Percentiles rank a stretch among this genome's conserved stretches.
Conservation (phyloP, 495 filamentous ascomycete genomes). For the Xanthoparmelia taractica region DNA sequence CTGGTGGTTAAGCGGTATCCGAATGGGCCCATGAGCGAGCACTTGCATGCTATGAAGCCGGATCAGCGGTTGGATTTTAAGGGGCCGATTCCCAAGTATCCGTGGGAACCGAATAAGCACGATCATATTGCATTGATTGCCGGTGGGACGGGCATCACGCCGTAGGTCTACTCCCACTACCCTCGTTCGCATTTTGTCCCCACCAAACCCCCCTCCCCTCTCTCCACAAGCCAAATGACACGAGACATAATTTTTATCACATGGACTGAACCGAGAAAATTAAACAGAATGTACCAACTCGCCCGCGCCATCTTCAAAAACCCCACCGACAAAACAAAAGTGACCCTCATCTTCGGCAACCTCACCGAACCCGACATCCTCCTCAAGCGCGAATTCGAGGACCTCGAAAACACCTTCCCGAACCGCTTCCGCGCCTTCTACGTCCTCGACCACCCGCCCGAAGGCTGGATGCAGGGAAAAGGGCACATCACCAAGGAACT, state of each 20-base stretch:
- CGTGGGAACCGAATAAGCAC: slow-evolving; percentile 90
- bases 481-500: slow-evolving; percentile 52
- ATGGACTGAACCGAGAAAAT: too few relatives aligned
- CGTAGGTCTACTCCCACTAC: slow-evolving; percentile 37
- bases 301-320: slow-evolving; percentile 54
- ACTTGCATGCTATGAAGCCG: slow-evolving; percentile 74
- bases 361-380: slow-evolving; percentile 57
- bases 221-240: too few relatives aligned
- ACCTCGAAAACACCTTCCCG: slow-evolving; percentile 46
- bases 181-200: too few relatives aligned
- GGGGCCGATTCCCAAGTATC: slow-evolving; percentile 91
- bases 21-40: slow-evolving; percentile 80
- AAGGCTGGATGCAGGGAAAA: slow-evolving; percentile 38
- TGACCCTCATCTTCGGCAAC: slow-evolving; percentile 59
- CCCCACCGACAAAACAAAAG: slow-evolving; percentile 52
- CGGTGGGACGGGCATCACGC: slow-evolving; percentile 92
- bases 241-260: too few relatives aligned
- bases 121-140: slow-evolving; percentile 85
- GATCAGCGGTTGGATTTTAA: slow-evolving; percentile 82
- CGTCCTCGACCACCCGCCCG: slow-evolving; percentile 45
- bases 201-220: too few relatives aligned
- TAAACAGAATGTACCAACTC: slow-evolving; percentile 66
- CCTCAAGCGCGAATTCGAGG: slow-evolving; percentile 46
- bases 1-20: slow-evolving; percentile 88
- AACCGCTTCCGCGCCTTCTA: slow-evolving; percentile 53